Evolutionary conservation across 164 flowering plant species (phyloP), one percentile per base, ranked within the genome.

Genomic region (Umbilicus rupestris): DNA sequence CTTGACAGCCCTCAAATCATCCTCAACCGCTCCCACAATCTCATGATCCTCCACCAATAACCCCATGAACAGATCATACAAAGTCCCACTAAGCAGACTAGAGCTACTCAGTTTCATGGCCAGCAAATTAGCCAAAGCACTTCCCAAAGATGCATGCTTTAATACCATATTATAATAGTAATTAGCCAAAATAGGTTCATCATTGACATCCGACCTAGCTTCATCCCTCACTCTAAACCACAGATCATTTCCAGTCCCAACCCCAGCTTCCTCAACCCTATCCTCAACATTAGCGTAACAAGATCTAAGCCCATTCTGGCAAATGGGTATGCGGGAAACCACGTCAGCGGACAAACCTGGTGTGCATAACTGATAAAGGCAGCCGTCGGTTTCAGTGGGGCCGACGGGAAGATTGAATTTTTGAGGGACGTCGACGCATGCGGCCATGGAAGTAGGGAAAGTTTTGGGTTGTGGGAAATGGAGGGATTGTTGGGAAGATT

Each of bases 131-230:
- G 88, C 82, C 26, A 86, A 67, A 2, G 96, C 89, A 1, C 58
- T 70, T 39, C 77, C 86, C 15, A 88, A 64, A 0, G 86, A 82
- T 17, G 55, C 62, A 39, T 82, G 88, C 3, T 79, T 74, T 46
- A 84, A 33, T 8, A 88, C 78, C 6, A 84, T 83, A 30, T 46
- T 65, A 62, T 15, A 72, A 66, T 85, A 86, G 68, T 82, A 88
- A 41, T n/a, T 73, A 0, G 80, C 81, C 76, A 88, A 67, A 2
- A 88, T 75, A n/a, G 96, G 88, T 63, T 88, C 96, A 45, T 72
- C 68, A 7, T 72, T 79, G 9, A 78, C 69, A 65, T 84, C 86
- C 0, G 39, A 70, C 44, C 62, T 69, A 22, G 96, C 90, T 64
- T 86, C 95, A 17, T 78, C 80, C 15, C 64, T 68, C 71, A 86